Base-by-base conservation (phyloP, 2,329 filamentous ascomycete species). In the Orbilia brochopaga region DNA sequence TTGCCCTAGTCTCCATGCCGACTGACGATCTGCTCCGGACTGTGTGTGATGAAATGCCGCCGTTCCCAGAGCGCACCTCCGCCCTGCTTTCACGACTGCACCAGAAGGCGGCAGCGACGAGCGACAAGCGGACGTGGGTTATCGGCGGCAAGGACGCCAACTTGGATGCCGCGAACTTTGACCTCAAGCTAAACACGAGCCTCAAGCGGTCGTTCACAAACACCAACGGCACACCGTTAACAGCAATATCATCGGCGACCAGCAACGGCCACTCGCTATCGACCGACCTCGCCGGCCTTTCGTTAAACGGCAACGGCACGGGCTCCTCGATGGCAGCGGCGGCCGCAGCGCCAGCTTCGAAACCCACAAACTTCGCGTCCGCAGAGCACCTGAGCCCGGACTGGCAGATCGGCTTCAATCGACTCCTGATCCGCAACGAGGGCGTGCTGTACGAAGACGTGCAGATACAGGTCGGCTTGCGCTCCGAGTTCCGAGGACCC, bases 141-240 rank as follows among this genome's bases (percentile, higher is more conserved):
- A 90, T 97, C n/a, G 93, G 93, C 73, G 93, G 92, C 70, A 97
- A 96, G 81, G 92, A 95, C 78, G 93, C 92, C 65, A 97, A 97
- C 78, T 83, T 87, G 0, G 91, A 96, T 77, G 83, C 87, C 50
- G 83, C 87, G 48, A 92, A 96, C 79, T 86, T 96, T 69, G 87
- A 86, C 74, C 85, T 97, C 80, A 88, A 88, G 30, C 91, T 94
- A 79, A 89, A 89, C 73, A 88, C 88, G 10, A 90, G 90, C 11
- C 84, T 97, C 64, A 96, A 93, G 82, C 88, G 93, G 75, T 89
- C 90, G 1, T 96, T 97, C 78, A 82, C 82, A 1, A 84, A 85
- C 74, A 77, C 76, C 19, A 73, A 69, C 24, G 72, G 74, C 6
- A 80, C 80, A 69, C 78, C 80, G 0, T 75, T 83, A 23, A 81